Percentiles rank a stretch among this genome's conserved stretches.
Evolutionary conservation across 1,139 yeast species (phyloP).

Genomic region (Candida anutae): DNA sequence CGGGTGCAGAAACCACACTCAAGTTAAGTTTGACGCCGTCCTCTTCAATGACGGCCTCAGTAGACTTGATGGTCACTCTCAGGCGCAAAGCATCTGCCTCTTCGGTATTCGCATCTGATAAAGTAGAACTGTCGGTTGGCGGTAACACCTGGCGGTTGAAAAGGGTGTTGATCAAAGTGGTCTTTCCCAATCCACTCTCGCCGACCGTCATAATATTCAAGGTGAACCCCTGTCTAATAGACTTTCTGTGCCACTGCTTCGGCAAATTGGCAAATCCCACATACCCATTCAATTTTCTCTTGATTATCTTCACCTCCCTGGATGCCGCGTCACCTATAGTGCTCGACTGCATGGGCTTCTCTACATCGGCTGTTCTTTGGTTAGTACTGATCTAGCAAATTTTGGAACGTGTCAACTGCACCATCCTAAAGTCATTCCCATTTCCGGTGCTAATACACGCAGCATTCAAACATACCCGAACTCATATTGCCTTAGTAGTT

Average conservation of each 20-base stretch:
- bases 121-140: conserved; percentile 10
- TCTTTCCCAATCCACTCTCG: conserved; percentile 88
- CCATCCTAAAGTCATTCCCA: no score
- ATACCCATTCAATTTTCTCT: conserved; percentile 80
- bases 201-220: conserved; percentile 88
- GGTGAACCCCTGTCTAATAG: conserved; percentile 88
- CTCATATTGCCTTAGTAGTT: no score
- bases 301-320: conserved; percentile 51
- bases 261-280: conserved; percentile 98
- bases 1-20: conserved; percentile 85
- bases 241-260: conserved; percentile 97
- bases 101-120: conserved; percentile 12
- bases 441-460: no score
- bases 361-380: conserved; percentile 7
- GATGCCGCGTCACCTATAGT: conserved; percentile 11
- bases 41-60: conserved; percentile 75
- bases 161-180: conserved; percentile 85
- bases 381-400: no score
- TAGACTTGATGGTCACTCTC: conserved; percentile 56
- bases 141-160: conserved; percentile 69
- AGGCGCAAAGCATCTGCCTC: conserved; percentile 4
- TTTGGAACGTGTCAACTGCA: no score
- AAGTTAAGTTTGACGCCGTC: conserved; percentile 85
- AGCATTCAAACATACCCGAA: no score
- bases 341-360: conserved; percentile 1